phyloP scores from a whole-genome alignment of 164 flowering plant species.

The Protea cynaroides region DNA sequence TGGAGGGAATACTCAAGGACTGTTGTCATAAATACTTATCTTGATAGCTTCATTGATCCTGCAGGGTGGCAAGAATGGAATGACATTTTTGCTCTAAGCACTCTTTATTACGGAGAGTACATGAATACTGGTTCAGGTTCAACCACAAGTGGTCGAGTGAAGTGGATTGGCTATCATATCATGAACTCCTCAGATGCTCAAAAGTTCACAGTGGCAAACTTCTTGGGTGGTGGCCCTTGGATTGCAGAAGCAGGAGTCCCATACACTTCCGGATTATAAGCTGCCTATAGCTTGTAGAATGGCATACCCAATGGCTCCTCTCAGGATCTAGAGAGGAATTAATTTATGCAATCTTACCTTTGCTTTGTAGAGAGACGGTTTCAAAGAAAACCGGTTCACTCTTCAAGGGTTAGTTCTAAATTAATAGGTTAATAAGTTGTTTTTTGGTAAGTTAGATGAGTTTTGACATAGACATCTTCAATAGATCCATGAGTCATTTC shows the following conservation, averaged over 20 bases:
- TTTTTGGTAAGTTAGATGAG: too few species aligned
- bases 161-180: slow-evolving; percentile 47
- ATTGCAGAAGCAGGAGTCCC: slow-evolving; percentile 48
- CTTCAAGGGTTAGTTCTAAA: too few species aligned
- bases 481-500: too few species aligned
- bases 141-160: slow-evolving; percentile 32
- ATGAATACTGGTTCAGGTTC: slow-evolving; percentile 50
- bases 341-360: too few species aligned
- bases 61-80: slow-evolving; percentile 57
- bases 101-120: slow-evolving; percentile 54
- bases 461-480: too few species aligned
- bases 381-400: too few species aligned
- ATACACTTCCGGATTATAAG: slow-evolving; percentile 33
- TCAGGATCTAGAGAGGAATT: too few species aligned
- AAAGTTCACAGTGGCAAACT: slow-evolving; percentile 42
- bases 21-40: slow-evolving; percentile 35
- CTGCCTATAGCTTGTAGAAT: too few species aligned
- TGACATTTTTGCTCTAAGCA: slow-evolving; percentile 35
- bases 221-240: slow-evolving; percentile 50
- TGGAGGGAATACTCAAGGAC: slow-evolving; percentile 56
- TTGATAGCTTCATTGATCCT: slow-evolving; percentile 33
- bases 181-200: slow-evolving; percentile 31
- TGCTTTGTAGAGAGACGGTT: too few species aligned
- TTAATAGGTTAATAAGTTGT: too few species aligned
- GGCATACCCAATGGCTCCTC: too few species aligned